Conservation (phyloP, 2,329 filamentous ascomycete species). For the Volutella citrinella region DNA sequence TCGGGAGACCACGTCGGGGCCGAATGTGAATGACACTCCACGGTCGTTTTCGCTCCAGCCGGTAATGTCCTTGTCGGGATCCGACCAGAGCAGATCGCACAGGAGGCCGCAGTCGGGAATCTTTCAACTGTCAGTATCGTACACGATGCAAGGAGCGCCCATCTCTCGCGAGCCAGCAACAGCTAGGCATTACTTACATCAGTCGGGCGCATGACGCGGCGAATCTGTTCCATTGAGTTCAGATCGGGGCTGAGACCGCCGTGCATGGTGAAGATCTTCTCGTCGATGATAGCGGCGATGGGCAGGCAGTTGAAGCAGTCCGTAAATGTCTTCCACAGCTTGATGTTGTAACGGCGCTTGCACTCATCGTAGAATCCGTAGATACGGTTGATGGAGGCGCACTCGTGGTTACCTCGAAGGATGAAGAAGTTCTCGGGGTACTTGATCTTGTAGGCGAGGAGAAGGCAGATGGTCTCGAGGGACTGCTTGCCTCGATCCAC, state of each 20-base stretch:
- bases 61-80: conserved; percentile 98
- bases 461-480: conserved; percentile 94
- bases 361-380: conserved; percentile 99
- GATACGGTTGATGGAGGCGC: conserved; percentile 97
- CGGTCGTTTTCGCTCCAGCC: conserved; percentile 99
- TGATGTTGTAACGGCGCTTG: conserved; percentile 99
- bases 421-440: conserved; percentile 99
- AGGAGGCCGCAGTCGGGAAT: conserved; percentile 97
- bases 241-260: conserved; percentile 94
- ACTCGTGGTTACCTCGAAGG: conserved; percentile 97
- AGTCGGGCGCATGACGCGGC: conserved; percentile 96
- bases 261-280: conserved; percentile 99
- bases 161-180: not conserved
- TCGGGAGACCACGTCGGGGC: conserved; percentile 92
- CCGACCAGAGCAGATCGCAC: conserved; percentile 97
- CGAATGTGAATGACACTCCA: conserved; percentile 98
- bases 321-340: conserved; percentile 99
- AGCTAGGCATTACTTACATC: conserved; percentile 67
- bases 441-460: conserved; percentile 99
- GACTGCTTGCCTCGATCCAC: conserved; percentile 99
- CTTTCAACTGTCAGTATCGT: conserved; percentile 44
- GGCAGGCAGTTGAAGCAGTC: conserved; percentile 99
- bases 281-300: conserved; percentile 97
- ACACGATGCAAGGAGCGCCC: too few species aligned
- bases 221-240: conserved; percentile 99